phyloP scores from a whole-genome alignment of 192 early-diverging fungal species.

The Chytriomyces sp. region DNA sequence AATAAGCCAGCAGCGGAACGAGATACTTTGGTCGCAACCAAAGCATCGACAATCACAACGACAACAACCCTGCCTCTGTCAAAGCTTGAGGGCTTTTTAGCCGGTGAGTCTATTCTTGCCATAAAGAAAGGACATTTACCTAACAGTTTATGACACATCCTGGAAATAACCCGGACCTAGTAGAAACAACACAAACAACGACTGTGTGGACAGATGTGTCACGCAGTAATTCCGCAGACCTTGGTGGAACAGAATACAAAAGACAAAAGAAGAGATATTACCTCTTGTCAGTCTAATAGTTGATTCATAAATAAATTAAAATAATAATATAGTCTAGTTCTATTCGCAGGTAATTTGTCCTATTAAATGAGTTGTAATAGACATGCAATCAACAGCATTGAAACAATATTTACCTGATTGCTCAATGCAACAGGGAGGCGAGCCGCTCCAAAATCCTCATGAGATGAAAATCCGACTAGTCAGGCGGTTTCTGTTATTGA shows the following conservation, averaged over 20 bases:
- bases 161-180: no score
- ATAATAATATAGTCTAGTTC: not conserved
- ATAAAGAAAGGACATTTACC: no score
- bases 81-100: slow-evolving; percentile 15
- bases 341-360: no score
- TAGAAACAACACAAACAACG: no score
- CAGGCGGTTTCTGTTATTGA: not conserved
- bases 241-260: not conserved
- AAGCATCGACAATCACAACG: slow-evolving; percentile 4
- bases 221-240: no score
- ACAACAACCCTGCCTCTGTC: not conserved
- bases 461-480: not conserved
- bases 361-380: no score
- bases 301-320: not conserved
- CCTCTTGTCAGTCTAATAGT: not conserved
- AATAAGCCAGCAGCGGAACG: not conserved
- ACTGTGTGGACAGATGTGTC: no score
- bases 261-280: not conserved
- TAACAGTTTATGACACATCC: no score
- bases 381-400: no score
- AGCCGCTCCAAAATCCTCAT: not conserved
- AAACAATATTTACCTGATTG: not conserved
- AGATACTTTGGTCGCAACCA: not conserved
- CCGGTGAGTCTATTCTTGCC: slow-evolving; percentile 2
- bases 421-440: not conserved